Base-by-base conservation (phyloP, 192 early-diverging fungal species). In the Entomortierella lignicola region DNA sequence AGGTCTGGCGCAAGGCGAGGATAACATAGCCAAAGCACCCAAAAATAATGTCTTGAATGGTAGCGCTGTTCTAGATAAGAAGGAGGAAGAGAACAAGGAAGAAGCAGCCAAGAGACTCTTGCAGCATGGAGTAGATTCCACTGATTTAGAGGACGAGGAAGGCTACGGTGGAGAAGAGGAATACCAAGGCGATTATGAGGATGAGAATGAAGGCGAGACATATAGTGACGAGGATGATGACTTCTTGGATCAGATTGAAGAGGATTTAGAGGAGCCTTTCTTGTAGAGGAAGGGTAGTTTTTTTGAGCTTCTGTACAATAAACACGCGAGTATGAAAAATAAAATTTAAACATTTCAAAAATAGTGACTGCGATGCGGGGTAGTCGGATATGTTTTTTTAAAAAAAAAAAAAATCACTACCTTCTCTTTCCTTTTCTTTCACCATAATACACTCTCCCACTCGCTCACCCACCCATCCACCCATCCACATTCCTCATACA, bases 111-210 rank as follows among this genome's bases (percentile, higher is more conserved):
- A 12, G 55, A 77, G 39, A 34, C 47, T 68, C 29, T 69, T 56
- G 64, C 52, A 74, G n/a, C 59, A 21, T 20, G 60, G 65, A 64
- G 44, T 60, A 60, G 51, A 57, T 8, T 20, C 62, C 32, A 21
- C 37, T 11, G 42, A 48, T 39, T 47, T 55, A 13, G 67, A 74
- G 55, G 64, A 63, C 13, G 58, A 48, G 59, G 55, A 70, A 62
- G 20, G 20, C 34, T 60, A 50, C 55, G 44, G 63, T 63, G 64
- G 61, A 61, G 77, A 81, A 41, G 59, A 82, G 25, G 75, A 72
- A 17, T 71, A 79, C 62, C 70, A 84, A 31, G 70, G 82, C 26
- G 69, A 82, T 15, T 77, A 85, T 55, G 73, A 83, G n/a, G 52
- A 63, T 50, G 81, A 65, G 55, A 81, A 81, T 21, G 69, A 69